Conservation (phyloP, 345 rosid species). For the Eucalyptus marginata region DNA sequence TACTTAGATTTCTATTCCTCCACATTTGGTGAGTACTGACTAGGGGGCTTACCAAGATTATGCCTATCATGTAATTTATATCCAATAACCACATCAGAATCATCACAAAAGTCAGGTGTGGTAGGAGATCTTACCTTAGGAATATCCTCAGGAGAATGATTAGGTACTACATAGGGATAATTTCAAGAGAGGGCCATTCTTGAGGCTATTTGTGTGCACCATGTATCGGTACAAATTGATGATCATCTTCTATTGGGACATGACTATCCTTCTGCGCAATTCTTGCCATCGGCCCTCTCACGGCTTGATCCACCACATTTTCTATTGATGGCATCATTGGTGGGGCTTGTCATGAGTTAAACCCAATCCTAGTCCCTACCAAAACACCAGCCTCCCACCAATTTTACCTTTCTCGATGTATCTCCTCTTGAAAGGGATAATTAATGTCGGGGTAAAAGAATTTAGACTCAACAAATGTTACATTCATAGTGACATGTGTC, state of each 20-base stretch:
- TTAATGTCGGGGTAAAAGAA: neutral
- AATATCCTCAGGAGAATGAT: neutral
- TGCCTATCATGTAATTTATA: neutral
- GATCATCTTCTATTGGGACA: rapidly evolving
- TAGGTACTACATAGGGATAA: neutral
- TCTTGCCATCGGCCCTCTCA: rapidly evolving
- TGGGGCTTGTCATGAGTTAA: neutral
- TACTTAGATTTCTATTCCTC: neutral
- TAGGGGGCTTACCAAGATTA: neutral
- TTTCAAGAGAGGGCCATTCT: neutral
- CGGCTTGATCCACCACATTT: rapidly evolving
- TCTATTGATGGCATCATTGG: neutral
- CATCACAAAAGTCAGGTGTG: neutral
- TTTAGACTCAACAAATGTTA: neutral
- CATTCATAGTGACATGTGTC: neutral
- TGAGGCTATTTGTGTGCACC: rapidly evolving
- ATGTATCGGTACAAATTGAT: rapidly evolving
- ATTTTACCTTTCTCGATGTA: neutral
- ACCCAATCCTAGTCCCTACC: neutral
- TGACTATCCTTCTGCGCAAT: neutral
- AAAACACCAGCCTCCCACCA: neutral
- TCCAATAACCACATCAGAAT: neutral
- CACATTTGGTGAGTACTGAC: neutral
- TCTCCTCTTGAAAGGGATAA: neutral
- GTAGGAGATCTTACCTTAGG: neutral